phyloP scores from a whole-genome alignment of 73 alveolate genomes.

The Paramecium sexaurelia region DNA sequence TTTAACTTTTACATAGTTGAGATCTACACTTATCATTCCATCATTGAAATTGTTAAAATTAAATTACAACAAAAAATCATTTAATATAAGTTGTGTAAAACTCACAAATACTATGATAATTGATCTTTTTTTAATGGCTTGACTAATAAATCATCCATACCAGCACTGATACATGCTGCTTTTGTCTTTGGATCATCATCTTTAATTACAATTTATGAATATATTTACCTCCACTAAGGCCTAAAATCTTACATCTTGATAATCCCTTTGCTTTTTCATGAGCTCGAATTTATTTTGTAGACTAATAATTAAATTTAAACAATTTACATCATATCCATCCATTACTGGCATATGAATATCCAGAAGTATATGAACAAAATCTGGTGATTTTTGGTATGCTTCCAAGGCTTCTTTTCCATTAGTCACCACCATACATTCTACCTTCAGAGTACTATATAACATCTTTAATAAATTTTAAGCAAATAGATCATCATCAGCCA shows the following conservation, averaged over 20 bases:
- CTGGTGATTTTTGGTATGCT: background rate
- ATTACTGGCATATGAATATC: constrained; percentile 43
- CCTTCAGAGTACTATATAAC: background rate
- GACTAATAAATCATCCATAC: constrained; percentile 5
- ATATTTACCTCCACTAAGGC: constrained; percentile 27
- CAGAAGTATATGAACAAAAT: background rate
- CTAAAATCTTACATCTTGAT: background rate
- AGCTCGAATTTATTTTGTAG: constrained; percentile 8
- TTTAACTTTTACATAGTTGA: background rate
- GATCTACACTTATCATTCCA: background rate
- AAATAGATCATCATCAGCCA: constrained; percentile 29
- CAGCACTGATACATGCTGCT: constrained; percentile 6
- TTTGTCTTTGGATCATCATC: constrained; percentile 27
- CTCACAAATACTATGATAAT: background rate
- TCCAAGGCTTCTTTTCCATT: constrained; percentile 53
- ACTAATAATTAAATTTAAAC: background rate
- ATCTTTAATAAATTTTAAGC: background rate
- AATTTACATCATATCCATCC: constrained; percentile 14
- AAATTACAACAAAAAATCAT: background rate
- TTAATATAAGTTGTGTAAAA: background rate
- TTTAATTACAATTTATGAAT: background rate
- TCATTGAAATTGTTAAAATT: background rate
- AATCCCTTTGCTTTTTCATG: constrained; percentile 14
- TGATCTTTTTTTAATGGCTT: constrained; percentile 38
- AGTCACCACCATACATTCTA: background rate